These are phyloP conservation scores for Kalanchoe fedtschenkoi DNA, from an alignment of 164 flowering plant species.

Conservation along the genomic window DNA sequence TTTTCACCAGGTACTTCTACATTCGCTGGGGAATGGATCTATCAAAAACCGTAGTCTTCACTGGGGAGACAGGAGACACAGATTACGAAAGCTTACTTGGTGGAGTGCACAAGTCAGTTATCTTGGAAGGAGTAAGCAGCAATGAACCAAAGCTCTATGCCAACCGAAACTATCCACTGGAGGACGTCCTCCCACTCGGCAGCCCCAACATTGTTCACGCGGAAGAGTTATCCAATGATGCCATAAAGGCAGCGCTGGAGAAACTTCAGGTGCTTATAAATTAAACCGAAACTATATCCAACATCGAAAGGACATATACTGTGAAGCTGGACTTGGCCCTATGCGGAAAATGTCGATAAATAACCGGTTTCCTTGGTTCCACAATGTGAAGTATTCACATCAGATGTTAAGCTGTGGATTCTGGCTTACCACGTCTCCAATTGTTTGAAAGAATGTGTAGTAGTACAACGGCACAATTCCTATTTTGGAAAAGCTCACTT, in stretches of 20 bases:
- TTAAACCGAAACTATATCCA: too few relatives aligned
- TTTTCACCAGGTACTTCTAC: slow-evolving; percentile 47
- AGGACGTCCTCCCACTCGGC: slow-evolving; percentile 49
- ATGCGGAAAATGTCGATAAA: too few relatives aligned
- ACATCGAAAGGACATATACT: too few relatives aligned
- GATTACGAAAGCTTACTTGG: slow-evolving; percentile 80
- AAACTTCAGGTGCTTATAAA: slow-evolving; percentile 29
- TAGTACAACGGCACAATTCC: too few relatives aligned
- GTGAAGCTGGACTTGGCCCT: too few relatives aligned
- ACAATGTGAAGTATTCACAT: too few relatives aligned
- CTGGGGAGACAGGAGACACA: slow-evolving; percentile 75
- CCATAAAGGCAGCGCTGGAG: slow-evolving; percentile 27
- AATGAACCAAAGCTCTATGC: slow-evolving; percentile 28
- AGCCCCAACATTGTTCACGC: slow-evolving; percentile 44
- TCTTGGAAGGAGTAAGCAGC: slow-evolving; percentile 49
- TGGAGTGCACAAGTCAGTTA: slow-evolving; percentile 63
- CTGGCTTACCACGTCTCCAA: too few relatives aligned
- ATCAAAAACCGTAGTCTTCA: slow-evolving; percentile 51
- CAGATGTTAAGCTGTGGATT: too few relatives aligned
- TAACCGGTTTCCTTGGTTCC: too few relatives aligned
- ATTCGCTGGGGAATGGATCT: slow-evolving; percentile 70
- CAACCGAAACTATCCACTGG: slow-evolving; percentile 49
- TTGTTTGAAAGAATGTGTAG: too few relatives aligned
- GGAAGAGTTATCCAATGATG: slow-evolving; percentile 25
- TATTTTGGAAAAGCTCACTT: too few relatives aligned